Base-by-base conservation (phyloP, 2,329 filamentous ascomycete genomes). In the Mycocentrospora acerina region DNA sequence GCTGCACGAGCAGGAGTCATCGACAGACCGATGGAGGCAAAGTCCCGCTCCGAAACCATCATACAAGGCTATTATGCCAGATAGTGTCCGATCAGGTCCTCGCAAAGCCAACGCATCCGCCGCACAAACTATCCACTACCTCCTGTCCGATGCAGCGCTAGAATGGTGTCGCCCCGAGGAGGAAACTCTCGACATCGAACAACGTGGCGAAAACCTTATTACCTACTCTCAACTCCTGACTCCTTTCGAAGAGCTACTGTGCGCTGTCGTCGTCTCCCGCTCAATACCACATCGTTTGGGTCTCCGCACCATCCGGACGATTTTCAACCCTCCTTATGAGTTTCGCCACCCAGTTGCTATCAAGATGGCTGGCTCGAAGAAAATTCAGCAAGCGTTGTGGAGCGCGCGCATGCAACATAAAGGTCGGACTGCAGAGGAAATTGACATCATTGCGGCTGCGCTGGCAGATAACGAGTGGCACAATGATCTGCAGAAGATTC, bases 381-480 rank as follows among this genome's bases (percentile, higher is more conserved):
- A 63, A 30, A 50, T 62, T 3, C 58, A 58, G 22, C 47, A 72
- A 54, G 68, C 71, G 3, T 46, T 75, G 25, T 61, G 62, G 42
- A 66, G 69, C 37, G 70, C 72, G 24, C 46, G 59, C 19, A 74
- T 70, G 6, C 70, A 74, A 54, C 71, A 74, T 42, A 69, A 71
- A 38, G 69, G 68, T 44, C 74, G 74, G 57, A 73, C 70, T 2
- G 71, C 70, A 0, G 57, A 62, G 7, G 66, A 73, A 39, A 57
- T 74, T 5, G 60, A 58, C 4, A 19, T 51, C 7, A 37, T 68
- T 5, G 64, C 64, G 2, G 59, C 67, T 16, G 55, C 58, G 0
- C 48, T 69, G 2, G 32, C 55, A 6, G 49, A 61, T 26, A 67
- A 65, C 24, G 47, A 58, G 4, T 52, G 53, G 17, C 35, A 42